These are phyloP conservation scores for Jackrogersella minutella DNA, from an alignment of 495 filamentous ascomycete species.

Conservation along the genomic window DNA sequence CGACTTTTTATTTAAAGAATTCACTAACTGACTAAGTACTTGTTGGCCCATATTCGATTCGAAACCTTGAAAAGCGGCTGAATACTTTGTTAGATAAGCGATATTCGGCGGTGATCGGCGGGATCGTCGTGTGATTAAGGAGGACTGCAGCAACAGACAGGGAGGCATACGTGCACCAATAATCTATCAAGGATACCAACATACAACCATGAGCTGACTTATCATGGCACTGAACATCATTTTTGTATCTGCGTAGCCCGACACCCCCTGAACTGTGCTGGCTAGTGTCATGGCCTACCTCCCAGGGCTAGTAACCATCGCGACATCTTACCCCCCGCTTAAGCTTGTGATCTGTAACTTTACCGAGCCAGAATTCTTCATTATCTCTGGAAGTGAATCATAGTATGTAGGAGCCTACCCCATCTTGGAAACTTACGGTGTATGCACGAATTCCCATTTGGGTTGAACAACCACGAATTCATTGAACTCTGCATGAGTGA, in stretches of 20 bases:
- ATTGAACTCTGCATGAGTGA: slow-evolving; percentile 6
- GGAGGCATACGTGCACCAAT: slow-evolving; percentile 2
- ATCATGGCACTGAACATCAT: slow-evolving; percentile 4
- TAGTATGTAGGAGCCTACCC: not conserved
- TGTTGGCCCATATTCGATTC: not conserved
- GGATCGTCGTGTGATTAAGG: slow-evolving; percentile 7
- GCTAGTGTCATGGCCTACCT: not conserved
- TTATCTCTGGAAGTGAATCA: not conserved
- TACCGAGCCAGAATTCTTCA: not conserved
- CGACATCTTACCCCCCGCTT: not conserved
- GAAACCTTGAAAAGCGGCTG: not conserved
- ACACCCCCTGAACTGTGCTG: not conserved
- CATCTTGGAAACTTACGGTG: not conserved
- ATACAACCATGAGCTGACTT: slow-evolving; percentile 8
- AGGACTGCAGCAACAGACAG: not conserved
- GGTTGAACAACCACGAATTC: not conserved
- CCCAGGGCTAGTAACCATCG: not conserved
- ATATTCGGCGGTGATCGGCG: slow-evolving; percentile 3
- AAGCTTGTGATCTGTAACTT: slow-evolving; percentile 6
- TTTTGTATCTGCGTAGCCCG: not conserved
- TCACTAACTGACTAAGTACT: not conserved
- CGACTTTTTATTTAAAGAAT: not conserved
- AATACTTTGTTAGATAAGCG: slow-evolving; percentile 1
- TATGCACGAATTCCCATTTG: not conserved
- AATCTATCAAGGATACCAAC: not conserved